Base-by-base conservation (phyloP, 257 asterid species). In the Dorcoceras hygrometricum region DNA sequence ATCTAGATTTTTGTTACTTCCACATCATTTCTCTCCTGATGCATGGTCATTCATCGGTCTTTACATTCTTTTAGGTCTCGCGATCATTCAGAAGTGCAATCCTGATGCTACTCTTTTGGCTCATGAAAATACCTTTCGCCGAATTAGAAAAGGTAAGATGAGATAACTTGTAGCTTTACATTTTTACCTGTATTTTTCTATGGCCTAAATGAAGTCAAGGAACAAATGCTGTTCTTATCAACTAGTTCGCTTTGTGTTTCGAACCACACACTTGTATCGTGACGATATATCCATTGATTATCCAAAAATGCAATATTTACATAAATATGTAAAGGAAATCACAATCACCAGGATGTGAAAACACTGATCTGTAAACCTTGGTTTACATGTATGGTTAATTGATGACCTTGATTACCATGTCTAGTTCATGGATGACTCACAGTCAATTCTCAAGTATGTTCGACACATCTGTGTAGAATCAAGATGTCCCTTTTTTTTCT, bases 31-130 rank as follows among this genome's bases (percentile, higher is more conserved):
- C 54, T 71, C 24, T 51, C 71, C 18, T 10, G 23, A 50, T 43
- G 22, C 63, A 51, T 23, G 39, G 69, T 55, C 23, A 48, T 57
- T 71, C 59, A 73, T 63, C 59, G 36, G 34, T 39, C 26, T 43
- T 54, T 25, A 23, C 61, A 11, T 57, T 28, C 62, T 57, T 62
- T 32, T 81, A 93, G 99, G 99, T 78, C 97, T 94, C 71, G 83
- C 97, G 1, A 70, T 87, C 67, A 93, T 94, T 72, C 99, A 88
- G 87, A 86, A 84, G 84, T 77, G 77, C 83, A 86, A 87, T 69
- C 89, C 97, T 19, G 88, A 82, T 73, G 96, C 99, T 67, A 69
- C 68, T 72, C 91, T 90, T 62, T 67, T 94, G 82, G 96, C 90
- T 76, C 97, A 90, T 75, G 88, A 85, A 65, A 86, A 81, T 62